phyloP scores from a whole-genome alignment of 768 basidiomycete species.

The Xerocomus brunneocitrinus region DNA sequence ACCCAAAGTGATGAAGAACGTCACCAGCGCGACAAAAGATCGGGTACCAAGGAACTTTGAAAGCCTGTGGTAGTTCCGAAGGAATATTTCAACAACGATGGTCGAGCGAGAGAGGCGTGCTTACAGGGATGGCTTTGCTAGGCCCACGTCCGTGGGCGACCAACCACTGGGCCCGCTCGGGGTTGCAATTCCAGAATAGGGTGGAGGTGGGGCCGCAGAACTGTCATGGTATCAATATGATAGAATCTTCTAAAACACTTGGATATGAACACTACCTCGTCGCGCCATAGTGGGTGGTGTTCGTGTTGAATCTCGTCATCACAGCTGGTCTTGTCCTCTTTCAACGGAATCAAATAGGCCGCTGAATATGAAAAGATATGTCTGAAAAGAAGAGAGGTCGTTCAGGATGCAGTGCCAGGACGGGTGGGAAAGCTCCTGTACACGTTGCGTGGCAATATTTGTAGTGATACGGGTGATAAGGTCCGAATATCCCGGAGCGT shows the following conservation, averaged over 20 bases:
- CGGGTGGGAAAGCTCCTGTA: too few relatives aligned
- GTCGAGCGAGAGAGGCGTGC: background rate
- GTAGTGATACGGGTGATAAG: too few relatives aligned
- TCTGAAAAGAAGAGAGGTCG: too few relatives aligned
- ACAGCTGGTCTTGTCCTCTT: background rate
- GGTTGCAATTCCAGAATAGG: background rate
- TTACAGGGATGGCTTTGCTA: background rate
- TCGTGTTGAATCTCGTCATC: background rate
- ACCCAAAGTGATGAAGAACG: background rate
- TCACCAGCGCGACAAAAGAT: background rate
- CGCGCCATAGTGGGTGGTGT: background rate
- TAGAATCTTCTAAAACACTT: background rate
- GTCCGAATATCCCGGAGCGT: too few relatives aligned
- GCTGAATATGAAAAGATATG: background rate
- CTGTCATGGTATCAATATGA: background rate
- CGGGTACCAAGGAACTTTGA: background rate
- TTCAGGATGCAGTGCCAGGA: too few relatives aligned
- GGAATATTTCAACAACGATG: background rate
- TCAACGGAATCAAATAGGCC: background rate
- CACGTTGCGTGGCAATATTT: too few relatives aligned
- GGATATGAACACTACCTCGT: background rate
- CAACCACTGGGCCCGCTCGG: too few relatives aligned
- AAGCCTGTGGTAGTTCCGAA: background rate
- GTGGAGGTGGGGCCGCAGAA: background rate
- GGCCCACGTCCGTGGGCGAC: too few relatives aligned